Conservation (phyloP, 2,329 filamentous ascomycete species). For the Dryadomyces quercus-mongolicae region DNA sequence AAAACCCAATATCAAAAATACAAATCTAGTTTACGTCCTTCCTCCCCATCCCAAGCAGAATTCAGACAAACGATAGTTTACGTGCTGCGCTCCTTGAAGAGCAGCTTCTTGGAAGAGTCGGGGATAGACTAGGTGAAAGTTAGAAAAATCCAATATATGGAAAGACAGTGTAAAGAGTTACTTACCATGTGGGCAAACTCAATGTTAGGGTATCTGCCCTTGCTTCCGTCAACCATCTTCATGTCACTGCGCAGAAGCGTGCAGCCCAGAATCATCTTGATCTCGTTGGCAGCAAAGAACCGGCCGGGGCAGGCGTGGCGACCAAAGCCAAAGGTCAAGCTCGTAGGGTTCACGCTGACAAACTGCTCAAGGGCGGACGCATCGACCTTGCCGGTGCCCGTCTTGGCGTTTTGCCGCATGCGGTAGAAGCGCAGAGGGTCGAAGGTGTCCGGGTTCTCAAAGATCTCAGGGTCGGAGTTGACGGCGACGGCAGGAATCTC, state of each 20-base stretch:
- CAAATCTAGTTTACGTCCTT: no score
- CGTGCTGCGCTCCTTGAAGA: no score
- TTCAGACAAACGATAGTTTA: no score
- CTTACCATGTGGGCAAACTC: slow-evolving; percentile 8
- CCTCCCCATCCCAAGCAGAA: no score
- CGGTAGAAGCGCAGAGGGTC: slow-evolving; percentile 27
- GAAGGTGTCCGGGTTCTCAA: slow-evolving; percentile 23
- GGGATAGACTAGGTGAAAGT: no score
- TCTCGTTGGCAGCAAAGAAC: slow-evolving; percentile 25
- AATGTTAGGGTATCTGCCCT: slow-evolving; percentile 16
- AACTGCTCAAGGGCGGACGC: slow-evolving; percentile 23
- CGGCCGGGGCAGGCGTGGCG: slow-evolving; percentile 26
- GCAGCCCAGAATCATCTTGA: slow-evolving; percentile 23
- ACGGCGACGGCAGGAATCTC: slow-evolving; percentile 26
- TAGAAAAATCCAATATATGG: no score
- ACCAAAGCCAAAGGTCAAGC: slow-evolving; percentile 26
- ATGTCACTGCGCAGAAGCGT: slow-evolving; percentile 19
- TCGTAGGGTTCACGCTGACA: slow-evolving; percentile 21
- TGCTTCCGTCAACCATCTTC: slow-evolving; percentile 13
- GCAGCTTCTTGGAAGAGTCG: no score
- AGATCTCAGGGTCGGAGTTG: slow-evolving; percentile 23
- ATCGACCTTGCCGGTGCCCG: slow-evolving; percentile 10
- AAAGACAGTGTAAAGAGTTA: no score
- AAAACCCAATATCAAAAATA: no score
- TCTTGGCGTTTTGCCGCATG: slow-evolving; percentile 15